These are phyloP conservation scores for Ogataea angusta DNA, from an alignment of 805 yeast genomes.

Conservation along the genomic window DNA sequence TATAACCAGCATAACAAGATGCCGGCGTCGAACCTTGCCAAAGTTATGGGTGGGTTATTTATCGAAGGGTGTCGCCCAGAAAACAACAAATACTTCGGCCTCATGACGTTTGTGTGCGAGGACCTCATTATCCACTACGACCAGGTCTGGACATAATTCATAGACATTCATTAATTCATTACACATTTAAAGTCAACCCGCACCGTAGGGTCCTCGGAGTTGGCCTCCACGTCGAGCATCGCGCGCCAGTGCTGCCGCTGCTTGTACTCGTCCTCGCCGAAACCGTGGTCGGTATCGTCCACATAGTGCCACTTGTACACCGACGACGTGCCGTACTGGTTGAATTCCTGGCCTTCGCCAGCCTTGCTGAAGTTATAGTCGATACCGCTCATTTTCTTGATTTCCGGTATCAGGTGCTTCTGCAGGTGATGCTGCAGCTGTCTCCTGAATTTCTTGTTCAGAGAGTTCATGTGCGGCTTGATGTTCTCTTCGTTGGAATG, in stretches of 20 bases:
- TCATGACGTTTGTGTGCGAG: slow-evolving; percentile 53
- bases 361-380: slow-evolving; percentile 38
- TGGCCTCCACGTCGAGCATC: slow-evolving; percentile 60
- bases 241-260: slow-evolving; percentile 60
- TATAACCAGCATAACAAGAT: slow-evolving; percentile 72
- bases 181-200: slow-evolving; percentile 53
- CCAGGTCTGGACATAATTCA: slow-evolving; percentile 29
- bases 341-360: slow-evolving; percentile 46
- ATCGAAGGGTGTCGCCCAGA: slow-evolving; percentile 54
- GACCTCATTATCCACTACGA: slow-evolving; percentile 44
- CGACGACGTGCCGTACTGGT: slow-evolving; percentile 38
- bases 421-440: slow-evolving; percentile 73
- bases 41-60: slow-evolving; percentile 71
- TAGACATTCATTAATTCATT: slow-evolving; percentile 5
- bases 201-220: slow-evolving; percentile 63
- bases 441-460: slow-evolving; percentile 67
- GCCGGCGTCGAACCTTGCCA: slow-evolving; percentile 87
- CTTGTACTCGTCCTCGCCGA: slow-evolving; percentile 42
- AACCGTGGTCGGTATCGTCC: slow-evolving; percentile 58
- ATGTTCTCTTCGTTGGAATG: slow-evolving; percentile 69
- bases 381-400: slow-evolving; percentile 59
- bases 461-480: slow-evolving; percentile 68
- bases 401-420: slow-evolving; percentile 66
- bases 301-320: slow-evolving; percentile 61
- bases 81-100: slow-evolving; percentile 46